Evolutionary conservation across 2,329 filamentous ascomycete species (phyloP).

Genomic region (Diaporthe amygdali): DNA sequence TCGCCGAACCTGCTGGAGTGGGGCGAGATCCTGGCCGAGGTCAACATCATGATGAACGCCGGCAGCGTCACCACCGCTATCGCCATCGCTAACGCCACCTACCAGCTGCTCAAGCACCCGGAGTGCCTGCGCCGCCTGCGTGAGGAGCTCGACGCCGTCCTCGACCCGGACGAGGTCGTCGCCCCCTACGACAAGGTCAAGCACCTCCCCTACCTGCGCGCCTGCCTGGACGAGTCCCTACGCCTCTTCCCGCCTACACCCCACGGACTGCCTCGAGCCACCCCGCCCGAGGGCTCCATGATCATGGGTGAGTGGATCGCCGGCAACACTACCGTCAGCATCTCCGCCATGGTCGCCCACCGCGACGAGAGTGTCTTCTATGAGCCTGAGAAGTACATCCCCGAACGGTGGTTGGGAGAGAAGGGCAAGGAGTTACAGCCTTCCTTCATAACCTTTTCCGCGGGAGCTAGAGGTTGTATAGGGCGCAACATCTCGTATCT

Average conservation of each 20-base stretch:
- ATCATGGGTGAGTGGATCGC: conserved; percentile 46
- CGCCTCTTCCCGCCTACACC: conserved; percentile 44
- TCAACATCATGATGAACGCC: conserved; percentile 57
- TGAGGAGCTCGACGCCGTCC: conserved; percentile 50
- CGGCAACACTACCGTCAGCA: conserved; percentile 42
- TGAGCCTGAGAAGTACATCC: conserved; percentile 42
- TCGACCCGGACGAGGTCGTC: conserved; percentile 48
- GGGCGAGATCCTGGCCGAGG: conserved; percentile 63
- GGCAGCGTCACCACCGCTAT: conserved; percentile 54
- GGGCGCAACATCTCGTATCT: conserved; percentile 44
- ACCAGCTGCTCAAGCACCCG: conserved; percentile 56
- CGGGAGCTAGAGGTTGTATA: conserved; percentile 31
- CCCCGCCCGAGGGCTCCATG: conserved; percentile 43
- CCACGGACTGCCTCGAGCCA: conserved; percentile 50
- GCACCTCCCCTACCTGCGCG: conserved; percentile 44
- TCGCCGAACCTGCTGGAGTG: conserved; percentile 52
- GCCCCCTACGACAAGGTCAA: conserved; percentile 44
- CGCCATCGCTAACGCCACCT: conserved; percentile 51
- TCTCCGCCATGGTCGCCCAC: conserved; percentile 53
- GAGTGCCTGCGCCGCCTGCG: conserved; percentile 42
- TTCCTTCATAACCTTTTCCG: not conserved
- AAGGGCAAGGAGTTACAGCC: conserved; percentile 18
- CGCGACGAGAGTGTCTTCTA: conserved; percentile 45
- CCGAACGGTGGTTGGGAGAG: conserved; percentile 40
- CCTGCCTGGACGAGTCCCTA: conserved; percentile 50